These are phyloP conservation scores for Colletotrichum kahawae DNA, from an alignment of 2,329 filamentous ascomycete species.

Conservation along the genomic window DNA sequence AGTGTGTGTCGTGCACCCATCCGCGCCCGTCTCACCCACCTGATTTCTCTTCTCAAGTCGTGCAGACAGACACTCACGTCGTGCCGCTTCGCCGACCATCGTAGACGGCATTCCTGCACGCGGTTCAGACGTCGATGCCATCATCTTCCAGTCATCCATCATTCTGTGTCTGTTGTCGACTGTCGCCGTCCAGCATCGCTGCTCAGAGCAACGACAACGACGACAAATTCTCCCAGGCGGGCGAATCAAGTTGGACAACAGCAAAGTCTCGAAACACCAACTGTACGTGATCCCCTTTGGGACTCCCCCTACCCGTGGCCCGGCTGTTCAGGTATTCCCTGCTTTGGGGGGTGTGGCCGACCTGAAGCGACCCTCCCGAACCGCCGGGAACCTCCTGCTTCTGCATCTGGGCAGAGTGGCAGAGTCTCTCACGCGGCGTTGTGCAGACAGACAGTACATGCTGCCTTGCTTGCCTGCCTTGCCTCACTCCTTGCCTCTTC, in stretches of 20 bases:
- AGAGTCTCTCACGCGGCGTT: background rate
- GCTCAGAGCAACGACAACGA: background rate
- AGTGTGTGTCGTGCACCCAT: conserved; percentile 19
- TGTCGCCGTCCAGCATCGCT: background rate
- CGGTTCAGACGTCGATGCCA: conserved; percentile 10
- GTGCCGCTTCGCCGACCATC: background rate
- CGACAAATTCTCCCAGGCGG: conserved; percentile 19
- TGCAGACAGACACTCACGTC: background rate
- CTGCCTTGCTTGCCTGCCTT: conserved; percentile 14
- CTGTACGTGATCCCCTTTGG: conserved; percentile 44
- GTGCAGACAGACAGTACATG: conserved; percentile 13
- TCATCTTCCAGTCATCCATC: background rate
- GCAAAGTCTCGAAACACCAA: conserved; percentile 45
- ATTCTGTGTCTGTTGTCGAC: background rate
- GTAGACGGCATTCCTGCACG: background rate
- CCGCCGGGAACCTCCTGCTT: conserved; percentile 25
- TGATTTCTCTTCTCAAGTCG: conserved; percentile 2
- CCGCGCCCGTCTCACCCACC: conserved; percentile 15
- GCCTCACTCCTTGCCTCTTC: conserved; percentile 17
- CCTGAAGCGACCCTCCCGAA: conserved; percentile 28
- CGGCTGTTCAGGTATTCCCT: conserved; percentile 35
- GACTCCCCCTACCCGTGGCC: conserved; percentile 35
- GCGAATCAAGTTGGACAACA: conserved; percentile 27
- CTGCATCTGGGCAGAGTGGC: conserved; percentile 29
- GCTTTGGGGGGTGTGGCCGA: conserved; percentile 25